Conservation (phyloP, 2,329 filamentous ascomycete genomes). For the Colletotrichum nymphaeae region DNA sequence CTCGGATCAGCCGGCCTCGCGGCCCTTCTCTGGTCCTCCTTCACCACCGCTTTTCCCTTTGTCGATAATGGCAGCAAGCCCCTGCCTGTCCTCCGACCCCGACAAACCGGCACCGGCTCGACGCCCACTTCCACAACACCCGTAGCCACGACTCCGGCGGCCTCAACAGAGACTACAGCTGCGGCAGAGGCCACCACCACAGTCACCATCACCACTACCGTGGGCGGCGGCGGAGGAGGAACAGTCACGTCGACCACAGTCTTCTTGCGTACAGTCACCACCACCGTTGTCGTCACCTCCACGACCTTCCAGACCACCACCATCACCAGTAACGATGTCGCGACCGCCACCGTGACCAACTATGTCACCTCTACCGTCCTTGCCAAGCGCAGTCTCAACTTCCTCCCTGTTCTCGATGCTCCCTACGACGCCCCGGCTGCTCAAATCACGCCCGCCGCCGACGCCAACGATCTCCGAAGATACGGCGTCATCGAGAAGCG, state of each 20-base stretch:
- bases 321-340: constrained; percentile 48
- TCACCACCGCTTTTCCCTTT: constrained; percentile 17
- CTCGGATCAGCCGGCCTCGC: constrained; percentile 27
- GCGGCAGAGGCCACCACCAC: constrained; percentile 16
- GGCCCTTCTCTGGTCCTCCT: constrained; percentile 30
- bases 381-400: constrained; percentile 45
- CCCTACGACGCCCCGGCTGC: constrained; percentile 37
- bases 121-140: constrained; percentile 16
- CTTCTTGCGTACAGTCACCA: constrained; percentile 36
- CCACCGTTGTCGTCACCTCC: constrained; percentile 48
- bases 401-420: constrained; percentile 42
- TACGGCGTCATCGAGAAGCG: constrained; percentile 46
- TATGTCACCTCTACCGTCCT: constrained; percentile 50
- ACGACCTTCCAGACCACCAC: constrained; percentile 50
- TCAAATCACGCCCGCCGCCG: constrained; percentile 33
- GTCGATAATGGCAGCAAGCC: constrained; percentile 4
- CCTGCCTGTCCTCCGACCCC: constrained; percentile 23
- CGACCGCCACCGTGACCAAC: constrained; percentile 49
- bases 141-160: constrained; percentile 5
- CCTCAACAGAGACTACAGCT: neutral
- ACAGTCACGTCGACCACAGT: constrained; percentile 25
- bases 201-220: constrained; percentile 17
- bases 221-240: constrained; percentile 20
- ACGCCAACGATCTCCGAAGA: constrained; percentile 38
- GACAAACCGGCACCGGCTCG: constrained; percentile 19